Evolutionary conservation across 2,329 filamentous ascomycete species (phyloP).

Genomic region (Paracoccidioides lutzii): DNA sequence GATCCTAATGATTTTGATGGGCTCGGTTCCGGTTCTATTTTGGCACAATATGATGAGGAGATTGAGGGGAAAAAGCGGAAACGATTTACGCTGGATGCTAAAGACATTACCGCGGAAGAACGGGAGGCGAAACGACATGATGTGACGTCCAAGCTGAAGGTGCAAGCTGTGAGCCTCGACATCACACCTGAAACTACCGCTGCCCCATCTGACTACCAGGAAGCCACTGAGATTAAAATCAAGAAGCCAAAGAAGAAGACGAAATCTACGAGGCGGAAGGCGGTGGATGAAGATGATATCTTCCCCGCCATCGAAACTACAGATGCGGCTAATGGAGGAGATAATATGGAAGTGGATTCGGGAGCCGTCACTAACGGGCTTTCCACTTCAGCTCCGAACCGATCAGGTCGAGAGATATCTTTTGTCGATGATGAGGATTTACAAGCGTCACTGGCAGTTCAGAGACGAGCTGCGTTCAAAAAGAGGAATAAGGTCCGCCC

Average conservation of each 20-base stretch:
- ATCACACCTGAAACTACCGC: constrained; percentile 44
- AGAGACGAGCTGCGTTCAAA: constrained; percentile 72
- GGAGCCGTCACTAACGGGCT: constrained; percentile 27
- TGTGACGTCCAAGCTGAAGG: constrained; percentile 48
- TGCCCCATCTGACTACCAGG: constrained; percentile 74
- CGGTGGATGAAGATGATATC: constrained; percentile 48
- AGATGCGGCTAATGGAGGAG: constrained; percentile 22
- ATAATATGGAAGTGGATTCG: constrained; percentile 65
- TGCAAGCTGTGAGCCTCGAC: constrained; percentile 65
- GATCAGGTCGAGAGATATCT: constrained; percentile 50
- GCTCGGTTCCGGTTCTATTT: constrained; percentile 52
- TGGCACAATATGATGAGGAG: constrained; percentile 92
- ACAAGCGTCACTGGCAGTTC: constrained; percentile 71
- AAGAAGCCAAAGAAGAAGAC: constrained; percentile 81
- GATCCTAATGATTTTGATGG: constrained; percentile 61
- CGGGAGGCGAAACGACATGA: constrained; percentile 43
- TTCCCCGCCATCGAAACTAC: constrained; percentile 27
- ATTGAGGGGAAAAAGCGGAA: constrained; percentile 83
- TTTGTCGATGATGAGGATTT: constrained; percentile 89
- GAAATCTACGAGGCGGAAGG: constrained; percentile 59
- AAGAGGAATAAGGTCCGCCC: constrained; percentile 79
- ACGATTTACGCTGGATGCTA: constrained; percentile 71
- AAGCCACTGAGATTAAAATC: constrained; percentile 74
- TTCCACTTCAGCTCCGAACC: constrained; percentile 38
- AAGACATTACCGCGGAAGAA: constrained; percentile 56